Base-by-base conservation (phyloP, 2,329 filamentous ascomycete species). In the Davidsoniella australis region DNA sequence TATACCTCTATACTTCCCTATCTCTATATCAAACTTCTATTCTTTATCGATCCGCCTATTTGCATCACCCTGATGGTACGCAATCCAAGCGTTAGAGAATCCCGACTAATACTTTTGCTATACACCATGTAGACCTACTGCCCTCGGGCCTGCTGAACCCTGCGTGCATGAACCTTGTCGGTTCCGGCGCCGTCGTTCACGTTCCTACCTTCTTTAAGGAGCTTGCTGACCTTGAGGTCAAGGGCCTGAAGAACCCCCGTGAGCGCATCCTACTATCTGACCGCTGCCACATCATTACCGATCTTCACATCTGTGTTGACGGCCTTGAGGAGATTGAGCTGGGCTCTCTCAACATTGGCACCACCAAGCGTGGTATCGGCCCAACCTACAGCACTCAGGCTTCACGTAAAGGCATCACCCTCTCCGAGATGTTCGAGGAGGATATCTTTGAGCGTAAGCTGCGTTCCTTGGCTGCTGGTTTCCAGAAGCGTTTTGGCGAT, bases 91-190 rank as follows among this genome's bases (percentile, higher is more conserved):
- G 18, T 17, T n/a, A 14, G 6, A 37, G 26, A 45, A 40, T 23
- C 24, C 5, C 14, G 17, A 40, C 24, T n/a, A 45, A 40, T 18
- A 18, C 26, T 24, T 17, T 14, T 7, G 2, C 18, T 29, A 14
- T 48, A 36, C 33, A 14, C 48, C 37, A 12, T 26, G 2, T 45
- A 50, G 42, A 50, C 41, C 45, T 53, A 33, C 45, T 50, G 36
- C 51, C 51, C n/a, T 82, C 76, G 50, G 84, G 84, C 53, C 72
- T 88, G 53, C 70, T 88, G 56, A 84, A 82, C 60, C 78, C 81
- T 5, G 67, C 68, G 41, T 83, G 75, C 61, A 70, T 76, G 57
- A 88, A 87, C 66, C 67, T 88, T 51, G 81, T 88, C 60, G 83
- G 82, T 53, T 80, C 78, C 45, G 80, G 70, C 43, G 72, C 75